A percentile compares a stretch with the other conserved stretches of the same genome.
These are phyloP conservation scores for Microdochium nivale DNA, from an alignment of 2,329 filamentous ascomycete genomes.

Conservation along the genomic window DNA sequence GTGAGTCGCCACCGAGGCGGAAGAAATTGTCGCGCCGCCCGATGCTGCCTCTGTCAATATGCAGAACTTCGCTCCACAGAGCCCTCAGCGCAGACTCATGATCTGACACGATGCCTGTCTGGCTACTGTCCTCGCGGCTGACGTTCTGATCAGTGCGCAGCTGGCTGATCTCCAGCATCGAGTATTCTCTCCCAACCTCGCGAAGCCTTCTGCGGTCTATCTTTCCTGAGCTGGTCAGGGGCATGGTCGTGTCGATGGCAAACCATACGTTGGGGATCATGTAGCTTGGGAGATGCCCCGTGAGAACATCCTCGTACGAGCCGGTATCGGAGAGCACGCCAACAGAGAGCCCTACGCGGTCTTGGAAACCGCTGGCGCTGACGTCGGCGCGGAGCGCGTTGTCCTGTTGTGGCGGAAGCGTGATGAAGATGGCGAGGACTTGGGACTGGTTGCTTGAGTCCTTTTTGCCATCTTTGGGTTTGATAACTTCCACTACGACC, in stretches of 20 bases:
- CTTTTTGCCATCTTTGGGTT: not conserved
- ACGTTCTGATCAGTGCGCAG: not conserved
- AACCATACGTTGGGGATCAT: slow-evolving; percentile 6
- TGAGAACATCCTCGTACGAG: not conserved
- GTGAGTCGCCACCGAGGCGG: slow-evolving; percentile 19
- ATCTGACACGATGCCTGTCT: not conserved
- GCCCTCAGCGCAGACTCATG: not conserved
- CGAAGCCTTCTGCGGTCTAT: slow-evolving; percentile 3
- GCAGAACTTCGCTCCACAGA: not conserved
- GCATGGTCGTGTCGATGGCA: slow-evolving; percentile 2
- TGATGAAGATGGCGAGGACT: not conserved
- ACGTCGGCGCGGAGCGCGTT: not conserved
- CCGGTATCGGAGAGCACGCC: not conserved
- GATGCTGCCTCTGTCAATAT: not conserved
- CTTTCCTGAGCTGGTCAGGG: slow-evolving; percentile 4
- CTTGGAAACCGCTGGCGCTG: not conserved
- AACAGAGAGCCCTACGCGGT: not conserved
- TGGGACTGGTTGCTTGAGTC: not conserved
- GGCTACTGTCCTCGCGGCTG: not conserved
- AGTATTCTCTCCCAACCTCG: not conserved
- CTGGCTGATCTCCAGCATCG: not conserved
- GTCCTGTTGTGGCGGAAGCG: not conserved
- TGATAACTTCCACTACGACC: not conserved
- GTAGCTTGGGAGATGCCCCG: slow-evolving; percentile 1
- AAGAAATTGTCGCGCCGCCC: slow-evolving; percentile 17